phyloP scores from a whole-genome alignment of 2,329 filamentous ascomycete species.

The Pseudogymnoascus sp. region DNA sequence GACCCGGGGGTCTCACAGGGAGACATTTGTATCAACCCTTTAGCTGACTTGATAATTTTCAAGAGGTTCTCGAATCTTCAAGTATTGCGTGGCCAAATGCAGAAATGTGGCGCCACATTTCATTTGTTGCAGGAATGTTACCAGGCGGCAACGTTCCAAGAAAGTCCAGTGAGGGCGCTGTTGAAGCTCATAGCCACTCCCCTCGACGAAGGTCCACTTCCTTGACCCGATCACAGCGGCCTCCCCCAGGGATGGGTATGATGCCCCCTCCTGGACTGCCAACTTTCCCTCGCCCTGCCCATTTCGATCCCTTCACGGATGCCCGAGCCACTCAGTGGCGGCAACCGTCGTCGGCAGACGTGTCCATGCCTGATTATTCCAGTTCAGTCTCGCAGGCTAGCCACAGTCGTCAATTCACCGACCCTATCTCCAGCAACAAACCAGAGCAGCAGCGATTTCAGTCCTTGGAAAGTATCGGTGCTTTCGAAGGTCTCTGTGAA shows the following conservation, averaged over 20 bases:
- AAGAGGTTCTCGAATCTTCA: constrained; percentile 64
- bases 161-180: constrained; percentile 36
- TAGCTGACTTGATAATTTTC: background rate
- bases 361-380: constrained; percentile 41
- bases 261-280: constrained; percentile 18
- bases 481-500: constrained; percentile 25
- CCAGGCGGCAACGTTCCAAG: constrained; percentile 24
- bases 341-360: constrained; percentile 34
- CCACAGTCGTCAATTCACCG: constrained; percentile 27
- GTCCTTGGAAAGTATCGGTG: constrained; percentile 19
- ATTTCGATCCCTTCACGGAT: constrained; percentile 35
- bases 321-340: constrained; percentile 22
- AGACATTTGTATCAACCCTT: background rate
- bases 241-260: constrained; percentile 24
- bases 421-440: constrained; percentile 21
- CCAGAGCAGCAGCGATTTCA: constrained; percentile 17
- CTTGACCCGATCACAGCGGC: constrained; percentile 15
- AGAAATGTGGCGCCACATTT: constrained; percentile 54
- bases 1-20: background rate
- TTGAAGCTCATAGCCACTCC: constrained; percentile 56
- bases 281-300: constrained; percentile 24
- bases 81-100: constrained; percentile 75
- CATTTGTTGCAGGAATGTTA: constrained; percentile 29
- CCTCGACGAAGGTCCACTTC: constrained; percentile 36
- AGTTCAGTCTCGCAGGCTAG: constrained; percentile 23